phyloP scores from a whole-genome alignment of 2,329 filamentous ascomycete genomes.

The Aureobasidium sp. region DNA sequence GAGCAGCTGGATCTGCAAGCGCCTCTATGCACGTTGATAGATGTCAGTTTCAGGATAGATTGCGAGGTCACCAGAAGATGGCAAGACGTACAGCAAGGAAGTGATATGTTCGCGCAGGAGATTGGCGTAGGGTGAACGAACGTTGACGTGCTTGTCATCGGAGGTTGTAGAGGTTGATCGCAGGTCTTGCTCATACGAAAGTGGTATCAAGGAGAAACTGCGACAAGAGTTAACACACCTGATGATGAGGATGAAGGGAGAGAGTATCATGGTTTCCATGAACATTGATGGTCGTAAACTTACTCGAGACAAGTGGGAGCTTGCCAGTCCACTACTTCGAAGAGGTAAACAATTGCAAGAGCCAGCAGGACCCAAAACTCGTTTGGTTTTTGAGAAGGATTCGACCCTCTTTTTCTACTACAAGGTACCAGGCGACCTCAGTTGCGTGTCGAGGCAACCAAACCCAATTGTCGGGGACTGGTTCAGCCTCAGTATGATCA shows the following conservation, averaged over 20 bases:
- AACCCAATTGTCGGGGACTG: conserved; percentile 8
- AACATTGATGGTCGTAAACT: not conserved
- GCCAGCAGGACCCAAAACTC: not conserved
- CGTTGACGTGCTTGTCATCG: not conserved
- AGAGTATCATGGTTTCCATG: not conserved
- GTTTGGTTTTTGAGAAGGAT: conserved; percentile 10
- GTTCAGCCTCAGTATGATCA: conserved; percentile 14
- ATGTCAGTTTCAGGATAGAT: conserved; percentile 13
- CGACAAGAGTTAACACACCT: not conserved
- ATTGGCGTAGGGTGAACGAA: not conserved
- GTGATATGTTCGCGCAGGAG: not conserved
- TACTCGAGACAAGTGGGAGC: not conserved
- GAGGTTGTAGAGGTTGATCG: not conserved
- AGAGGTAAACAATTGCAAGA: not conserved
- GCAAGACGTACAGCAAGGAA: not conserved
- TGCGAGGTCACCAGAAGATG: not conserved
- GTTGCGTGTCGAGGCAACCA: conserved; percentile 13
- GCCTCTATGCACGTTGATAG: conserved; percentile 13
- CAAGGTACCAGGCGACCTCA: conserved; percentile 10
- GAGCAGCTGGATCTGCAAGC: conserved; percentile 9
- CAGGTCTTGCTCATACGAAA: not conserved
- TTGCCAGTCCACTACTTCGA: not conserved
- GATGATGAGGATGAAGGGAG: not conserved
- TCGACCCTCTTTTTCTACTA: conserved; percentile 9
- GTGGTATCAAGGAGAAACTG: not conserved